phyloP scores from a whole-genome alignment of 768 basidiomycete species.

The Hericium rajendrae region DNA sequence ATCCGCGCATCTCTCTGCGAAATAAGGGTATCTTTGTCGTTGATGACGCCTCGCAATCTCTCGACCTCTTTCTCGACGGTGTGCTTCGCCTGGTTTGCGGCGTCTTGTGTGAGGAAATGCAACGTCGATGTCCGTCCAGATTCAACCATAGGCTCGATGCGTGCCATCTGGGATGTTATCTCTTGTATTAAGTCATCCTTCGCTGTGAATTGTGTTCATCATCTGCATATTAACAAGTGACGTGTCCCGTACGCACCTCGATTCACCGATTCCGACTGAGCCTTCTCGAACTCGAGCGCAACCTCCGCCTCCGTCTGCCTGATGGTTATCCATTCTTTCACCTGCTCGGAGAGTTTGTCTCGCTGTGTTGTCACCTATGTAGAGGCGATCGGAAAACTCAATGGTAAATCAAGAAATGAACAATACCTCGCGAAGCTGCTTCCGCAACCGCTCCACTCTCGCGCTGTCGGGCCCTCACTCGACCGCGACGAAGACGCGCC shows the following conservation, averaged over 20 bases:
- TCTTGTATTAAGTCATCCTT: slow-evolving; percentile 47
- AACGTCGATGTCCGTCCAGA: slow-evolving; percentile 41
- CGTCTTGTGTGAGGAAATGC: slow-evolving; percentile 65
- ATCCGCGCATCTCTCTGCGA: slow-evolving; percentile 38
- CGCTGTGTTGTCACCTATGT: not conserved
- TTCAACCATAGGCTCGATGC: slow-evolving; percentile 43
- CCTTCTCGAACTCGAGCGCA: slow-evolving; percentile 35
- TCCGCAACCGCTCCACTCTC: slow-evolving; percentile 14
- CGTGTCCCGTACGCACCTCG: too few species aligned
- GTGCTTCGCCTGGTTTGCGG: slow-evolving; percentile 60
- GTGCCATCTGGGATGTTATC: slow-evolving; percentile 43
- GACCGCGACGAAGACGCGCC: slow-evolving; percentile 3
- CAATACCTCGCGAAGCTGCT: slow-evolving; percentile 20
- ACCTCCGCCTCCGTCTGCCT: slow-evolving; percentile 61
- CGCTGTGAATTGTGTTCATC: slow-evolving; percentile 28
- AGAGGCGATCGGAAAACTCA: not conserved
- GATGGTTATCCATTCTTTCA: slow-evolving; percentile 45
- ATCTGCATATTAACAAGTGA: not conserved
- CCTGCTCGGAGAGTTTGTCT: slow-evolving; percentile 2
- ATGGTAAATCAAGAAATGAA: not conserved
- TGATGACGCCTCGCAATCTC: slow-evolving; percentile 32
- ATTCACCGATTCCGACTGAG: slow-evolving; percentile 38
- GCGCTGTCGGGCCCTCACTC: not conserved
- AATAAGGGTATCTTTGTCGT: slow-evolving; percentile 33
- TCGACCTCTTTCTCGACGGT: slow-evolving; percentile 37